Evolutionary conservation across 306 rosid genomes (phyloP), one percentile per base, ranked within the genome.

Genomic region (Lathyrus sativus): DNA sequence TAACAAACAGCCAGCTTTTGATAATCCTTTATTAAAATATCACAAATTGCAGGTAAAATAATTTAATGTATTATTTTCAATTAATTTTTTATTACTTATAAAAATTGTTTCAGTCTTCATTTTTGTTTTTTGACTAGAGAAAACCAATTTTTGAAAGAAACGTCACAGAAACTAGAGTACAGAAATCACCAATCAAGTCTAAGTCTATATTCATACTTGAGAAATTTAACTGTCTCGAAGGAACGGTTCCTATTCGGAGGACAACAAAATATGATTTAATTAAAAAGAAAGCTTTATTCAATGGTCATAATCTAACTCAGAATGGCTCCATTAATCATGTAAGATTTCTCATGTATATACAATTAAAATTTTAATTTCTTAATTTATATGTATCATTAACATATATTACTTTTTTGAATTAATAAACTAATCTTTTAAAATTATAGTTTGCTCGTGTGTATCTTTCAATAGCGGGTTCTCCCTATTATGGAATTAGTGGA

Each of bases 1-100:
- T 72, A 19, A 19, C 3, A 72, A 72, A 11, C 60, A 71, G 18
- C 39, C 68, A 0, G 37, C 75, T 6, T 59, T 71, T 71, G 60
- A 59, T 17, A 59, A 71, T 45, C 67, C 60, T 13, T 71, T 71
- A 5, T 4, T 71, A 1, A 31, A 71, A 17, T 59, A 71, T 9
- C 75, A 71, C 3, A 58, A 44, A 1, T 58, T 71, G 4, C 49
- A 71, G 67, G 75, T 71, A 31, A 24, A 26, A 9, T 11, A 14
- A 8, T 2, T 11, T 39, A 3, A 4, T 10, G 15, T 28, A 26
- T 33, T 15, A 14, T 2, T 8, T 24, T 43, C 5, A 11, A 0
- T 26, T 44, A 8, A 2, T 29, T 5, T 37, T 38, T 50, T 1
- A 37, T 29, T 4, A 0, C 1, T 48, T 13, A 33, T 46, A n/a